Base-by-base conservation (phyloP, 2,329 filamentous ascomycete genomes). In the Dryadomyces quercivorus region DNA sequence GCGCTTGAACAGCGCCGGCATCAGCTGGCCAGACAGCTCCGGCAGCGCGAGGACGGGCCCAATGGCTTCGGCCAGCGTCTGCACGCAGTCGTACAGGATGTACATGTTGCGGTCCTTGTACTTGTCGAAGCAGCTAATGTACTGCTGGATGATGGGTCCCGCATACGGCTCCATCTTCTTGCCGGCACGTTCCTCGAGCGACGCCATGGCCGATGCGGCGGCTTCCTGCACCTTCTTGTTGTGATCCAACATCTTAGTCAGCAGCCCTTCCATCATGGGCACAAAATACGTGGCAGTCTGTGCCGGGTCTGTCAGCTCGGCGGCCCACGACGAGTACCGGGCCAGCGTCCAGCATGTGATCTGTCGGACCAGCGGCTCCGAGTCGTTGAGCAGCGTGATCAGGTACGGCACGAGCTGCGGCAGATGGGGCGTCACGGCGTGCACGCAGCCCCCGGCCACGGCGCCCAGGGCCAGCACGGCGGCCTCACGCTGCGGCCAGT, bases 61-160 rank as follows among this genome's bases (percentile, higher is more conserved):
- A 54, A 97, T 86, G 64, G 89, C 86, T 68, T 98, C 93, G 3
- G 93, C 93, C 55, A 98, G 75, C 0, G 93, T 98, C 72, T 98
- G 93, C 38, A 98, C 88, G 68, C 93, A 97, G 71, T 98, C 93
- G 72, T 98, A 98, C 38, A 98, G 80, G 54, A 97, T 94, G 72
- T 94, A 96, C 82, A 97, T 96, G 72, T 98, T 98, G 64, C 89
- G 85, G 69, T 97, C 92, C 76, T 98, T 97, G 80, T 97, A 98
- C 70, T 87, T 90, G 53, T 76, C 80, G 70, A 98, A 98, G 69
- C 93, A 98, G 57, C 80, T 77, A 52, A 96, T 90, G 64, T 92
- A 97, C 66, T 97, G 93, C 58, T 84, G 85, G 53, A 97, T 81
- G 63, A 98, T 97, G 26, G 91, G 88, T 31, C 85, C 79, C 63